Evolutionary conservation across 805 yeast genomes (phyloP).

Genomic region (Nadsonia fulvescens): DNA sequence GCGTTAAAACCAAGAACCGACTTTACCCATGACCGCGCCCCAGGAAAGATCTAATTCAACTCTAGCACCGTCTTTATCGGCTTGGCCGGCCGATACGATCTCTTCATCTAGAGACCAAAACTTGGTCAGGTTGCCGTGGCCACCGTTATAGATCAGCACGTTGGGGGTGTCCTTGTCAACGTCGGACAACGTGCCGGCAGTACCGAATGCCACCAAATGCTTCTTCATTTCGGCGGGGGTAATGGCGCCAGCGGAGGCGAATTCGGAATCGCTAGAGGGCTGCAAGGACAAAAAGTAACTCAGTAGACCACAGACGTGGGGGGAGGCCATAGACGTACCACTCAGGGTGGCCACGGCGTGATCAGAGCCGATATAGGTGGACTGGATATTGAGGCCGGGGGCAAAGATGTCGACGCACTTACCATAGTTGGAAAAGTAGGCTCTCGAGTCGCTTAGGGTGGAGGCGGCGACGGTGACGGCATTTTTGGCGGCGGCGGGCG

Average conservation of each 20-base stretch:
- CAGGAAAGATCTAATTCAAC: slow-evolving; percentile 9
- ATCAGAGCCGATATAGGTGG: slow-evolving; percentile 36
- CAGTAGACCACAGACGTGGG: slow-evolving; percentile 38
- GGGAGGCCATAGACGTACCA: slow-evolving; percentile 50
- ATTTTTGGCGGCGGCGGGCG: slow-evolving; percentile 43
- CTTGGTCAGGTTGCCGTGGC: slow-evolving; percentile 32
- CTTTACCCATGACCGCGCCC: no score
- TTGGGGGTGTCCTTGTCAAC: slow-evolving; percentile 35
- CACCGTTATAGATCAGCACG: slow-evolving; percentile 43
- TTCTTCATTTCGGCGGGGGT: slow-evolving; percentile 37
- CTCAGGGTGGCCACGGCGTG: slow-evolving; percentile 34
- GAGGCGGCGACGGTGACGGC: slow-evolving; percentile 36
- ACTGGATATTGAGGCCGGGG: slow-evolving; percentile 37
- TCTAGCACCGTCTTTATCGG: slow-evolving; percentile 12
- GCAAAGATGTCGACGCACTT: slow-evolving; percentile 35
- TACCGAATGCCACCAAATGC: slow-evolving; percentile 32
- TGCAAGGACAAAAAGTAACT: slow-evolving; percentile 38
- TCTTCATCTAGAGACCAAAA: slow-evolving; percentile 32
- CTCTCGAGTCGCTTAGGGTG: slow-evolving; percentile 26
- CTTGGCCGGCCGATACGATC: no score
- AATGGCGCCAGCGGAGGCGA: slow-evolving; percentile 26
- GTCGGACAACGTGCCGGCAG: slow-evolving; percentile 28
- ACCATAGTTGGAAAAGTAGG: slow-evolving; percentile 37
- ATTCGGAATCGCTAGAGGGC: slow-evolving; percentile 32
- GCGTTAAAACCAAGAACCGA: no score